A percentile compares a stretch with the other conserved stretches of the same genome.
Evolutionary conservation across 192 early-diverging fungal genomes (phyloP).

Genomic region (Umbelopsis isabellina): DNA sequence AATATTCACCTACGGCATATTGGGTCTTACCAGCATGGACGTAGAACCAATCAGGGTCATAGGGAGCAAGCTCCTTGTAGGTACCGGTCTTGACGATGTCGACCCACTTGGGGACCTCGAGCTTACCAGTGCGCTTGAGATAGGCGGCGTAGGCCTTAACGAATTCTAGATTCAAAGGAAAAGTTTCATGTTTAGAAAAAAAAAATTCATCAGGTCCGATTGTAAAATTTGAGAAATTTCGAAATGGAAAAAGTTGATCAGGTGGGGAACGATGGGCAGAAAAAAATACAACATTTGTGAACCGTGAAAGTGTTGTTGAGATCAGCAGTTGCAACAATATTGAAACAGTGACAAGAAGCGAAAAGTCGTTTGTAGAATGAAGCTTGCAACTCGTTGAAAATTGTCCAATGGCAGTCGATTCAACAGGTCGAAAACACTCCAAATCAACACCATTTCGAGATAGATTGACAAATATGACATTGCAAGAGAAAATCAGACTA

Average conservation of each 20-base stretch:
- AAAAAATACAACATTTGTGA: no score
- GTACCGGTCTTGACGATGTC: conserved; percentile 98
- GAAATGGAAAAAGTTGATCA: no score
- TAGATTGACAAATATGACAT: neutral
- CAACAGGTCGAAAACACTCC: neutral
- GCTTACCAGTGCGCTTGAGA: conserved; percentile 98
- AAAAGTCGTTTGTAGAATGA: no score
- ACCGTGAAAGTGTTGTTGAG: no score
- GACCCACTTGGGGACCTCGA: conserved; percentile 98
- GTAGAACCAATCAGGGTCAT: conserved; percentile 99
- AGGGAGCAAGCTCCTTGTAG: conserved; percentile 96
- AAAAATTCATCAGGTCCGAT: no score
- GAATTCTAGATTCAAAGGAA: conserved; percentile 60
- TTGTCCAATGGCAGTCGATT: neutral
- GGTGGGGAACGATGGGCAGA: no score
- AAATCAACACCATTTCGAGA: neutral
- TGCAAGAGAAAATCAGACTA: neutral
- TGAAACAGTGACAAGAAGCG: no score
- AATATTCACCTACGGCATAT: neutral
- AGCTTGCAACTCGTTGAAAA: no score
- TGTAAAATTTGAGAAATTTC: no score
- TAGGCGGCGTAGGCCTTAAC: conserved; percentile 99
- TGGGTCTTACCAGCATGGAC: conserved; percentile 80
- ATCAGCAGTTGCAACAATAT: no score
- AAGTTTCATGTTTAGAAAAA: no score